Conservation (phyloP, 2,329 filamentous ascomycete species). For the Xenoacremonium recifei region DNA sequence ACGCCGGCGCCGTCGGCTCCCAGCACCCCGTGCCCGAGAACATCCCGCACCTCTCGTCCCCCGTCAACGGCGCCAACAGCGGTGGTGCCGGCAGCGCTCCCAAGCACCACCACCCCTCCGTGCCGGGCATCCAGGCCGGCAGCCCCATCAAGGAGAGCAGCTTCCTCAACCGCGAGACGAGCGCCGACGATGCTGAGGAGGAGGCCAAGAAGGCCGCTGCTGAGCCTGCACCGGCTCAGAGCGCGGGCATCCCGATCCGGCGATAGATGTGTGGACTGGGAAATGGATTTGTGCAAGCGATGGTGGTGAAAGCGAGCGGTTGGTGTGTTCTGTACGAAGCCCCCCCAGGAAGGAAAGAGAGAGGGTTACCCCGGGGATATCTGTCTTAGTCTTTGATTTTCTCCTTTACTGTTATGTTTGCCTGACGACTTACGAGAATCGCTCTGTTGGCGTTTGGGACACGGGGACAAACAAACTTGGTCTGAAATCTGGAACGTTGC, state of each 20-base stretch:
- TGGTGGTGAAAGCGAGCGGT: too few relatives aligned
- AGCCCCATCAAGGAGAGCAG: conserved; percentile 91
- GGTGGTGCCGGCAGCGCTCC: conserved; percentile 23
- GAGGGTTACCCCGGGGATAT: too few relatives aligned
- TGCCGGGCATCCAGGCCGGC: conserved; percentile 56
- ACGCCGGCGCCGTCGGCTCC: conserved; percentile 89
- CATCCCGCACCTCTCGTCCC: conserved; percentile 83
- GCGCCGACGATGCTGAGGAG: conserved; percentile 51
- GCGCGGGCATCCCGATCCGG: conserved; percentile 60
- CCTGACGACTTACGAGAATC: conserved; percentile 29
- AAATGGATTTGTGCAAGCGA: too few relatives aligned
- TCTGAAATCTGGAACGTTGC: too few relatives aligned
- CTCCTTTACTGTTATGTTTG: conserved; percentile 19
- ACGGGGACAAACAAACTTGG: too few relatives aligned
- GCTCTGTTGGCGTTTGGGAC: conserved; percentile 29
- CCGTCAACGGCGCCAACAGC: conserved; percentile 41
- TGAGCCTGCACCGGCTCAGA: conserved; percentile 18
- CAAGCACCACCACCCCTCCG: conserved; percentile 42
- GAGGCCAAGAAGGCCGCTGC: conserved; percentile 8
- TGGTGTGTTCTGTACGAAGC: too few relatives aligned
- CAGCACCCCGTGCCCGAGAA: conserved; percentile 94
- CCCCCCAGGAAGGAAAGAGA: too few relatives aligned
- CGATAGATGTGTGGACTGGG: conserved; percentile 48
- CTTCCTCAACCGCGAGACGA: conserved; percentile 81
- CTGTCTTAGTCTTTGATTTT: too few relatives aligned